Base-by-base conservation (phyloP, 1,284 basidiomycete genomes). In the Meira miltonrushii region DNA sequence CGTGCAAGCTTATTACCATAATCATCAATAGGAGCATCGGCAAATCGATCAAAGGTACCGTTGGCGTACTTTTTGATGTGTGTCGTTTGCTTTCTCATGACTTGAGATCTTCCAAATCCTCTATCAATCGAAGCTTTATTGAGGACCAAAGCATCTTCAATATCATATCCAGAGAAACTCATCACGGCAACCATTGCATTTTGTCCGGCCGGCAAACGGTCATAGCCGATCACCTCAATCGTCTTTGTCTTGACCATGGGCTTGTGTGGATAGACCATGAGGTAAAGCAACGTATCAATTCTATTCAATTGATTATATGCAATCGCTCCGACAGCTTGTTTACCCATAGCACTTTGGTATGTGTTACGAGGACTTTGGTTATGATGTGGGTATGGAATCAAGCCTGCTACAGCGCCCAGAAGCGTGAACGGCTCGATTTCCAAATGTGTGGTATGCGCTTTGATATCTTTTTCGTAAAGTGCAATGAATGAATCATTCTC, bases 401-500 rank as follows among this genome's bases (percentile, higher is more conserved):
- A 84, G 40, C 96, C 95, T 6, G 95, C 95, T 44, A 97, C 94
- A 17, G 93, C 95, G 8, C 95, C 95, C 15, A 99, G 86, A 57
- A 99, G 84, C 0, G 95, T 98, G 81, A 98, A 98, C 0, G 96
- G 95, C 75, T 99, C 94, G 63, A 99, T 98, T 79, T 99, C 95
- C 28, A 98, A 85, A 80, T 99, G 95, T 0, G 95, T 98, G n/a
- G 79, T 79, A 4, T 91, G 92, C 2, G 41, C 19, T 19, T 86
- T 85, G 70, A 98, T 90, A 76, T 94, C 87, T 50, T 83, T 80
- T 80, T 99, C 95, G 80, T 97, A 95, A 21, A 98, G 83, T 0
- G 95, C 93, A 67, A 98, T 96, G 79, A 89, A 89, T 17, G 92
- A 89, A 80, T 99, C 95, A 78, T 98, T 98, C 81, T 99, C 95